A percentile compares a stretch with the other conserved stretches of the same genome.
Evolutionary conservation across 352 stramenopile species (phyloP).

Genomic region (Thraustotheca clavata): DNA sequence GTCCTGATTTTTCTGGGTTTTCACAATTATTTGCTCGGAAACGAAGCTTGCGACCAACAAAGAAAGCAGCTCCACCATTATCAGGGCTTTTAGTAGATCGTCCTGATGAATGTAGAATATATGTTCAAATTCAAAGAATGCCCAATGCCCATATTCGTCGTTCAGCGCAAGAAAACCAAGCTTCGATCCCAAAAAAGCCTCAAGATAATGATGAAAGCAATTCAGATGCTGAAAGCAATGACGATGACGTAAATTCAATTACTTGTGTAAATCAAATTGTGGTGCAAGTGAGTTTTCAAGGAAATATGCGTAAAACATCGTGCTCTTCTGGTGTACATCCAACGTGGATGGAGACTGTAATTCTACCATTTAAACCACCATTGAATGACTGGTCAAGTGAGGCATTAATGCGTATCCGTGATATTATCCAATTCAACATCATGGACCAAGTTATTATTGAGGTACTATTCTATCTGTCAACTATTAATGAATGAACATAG

Average conservation of each 20-base stretch:
- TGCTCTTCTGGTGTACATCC: constrained; percentile 38
- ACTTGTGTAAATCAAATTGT: constrained; percentile 70
- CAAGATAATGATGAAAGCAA: not conserved
- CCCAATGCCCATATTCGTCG: constrained; percentile 59
- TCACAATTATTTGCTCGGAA: constrained; percentile 41
- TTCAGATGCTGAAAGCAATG: not conserved
- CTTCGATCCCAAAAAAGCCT: not conserved
- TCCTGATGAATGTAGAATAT: constrained; percentile 58
- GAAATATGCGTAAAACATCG: constrained; percentile 56
- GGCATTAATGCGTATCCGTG: constrained; percentile 51
- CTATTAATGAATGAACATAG: constrained; percentile 12
- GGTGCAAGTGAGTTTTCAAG: constrained; percentile 80
- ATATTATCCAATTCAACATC: constrained; percentile 77
- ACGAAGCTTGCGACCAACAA: constrained; percentile 39
- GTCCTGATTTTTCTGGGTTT: constrained; percentile 55
- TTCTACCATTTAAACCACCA: constrained; percentile 77
- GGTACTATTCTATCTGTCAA: constrained; percentile 22
- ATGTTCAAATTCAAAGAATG: constrained; percentile 76
- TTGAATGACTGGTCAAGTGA: constrained; percentile 74
- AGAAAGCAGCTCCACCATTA: constrained; percentile 22
- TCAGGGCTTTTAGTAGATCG: constrained; percentile 36
- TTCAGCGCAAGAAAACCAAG: not conserved
- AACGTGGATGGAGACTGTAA: constrained; percentile 90
- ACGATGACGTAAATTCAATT: constrained; percentile 31
- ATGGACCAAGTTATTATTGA: constrained; percentile 84